Conservation (phyloP, 805 yeast genomes). For the Komagataella pastoris region DNA sequence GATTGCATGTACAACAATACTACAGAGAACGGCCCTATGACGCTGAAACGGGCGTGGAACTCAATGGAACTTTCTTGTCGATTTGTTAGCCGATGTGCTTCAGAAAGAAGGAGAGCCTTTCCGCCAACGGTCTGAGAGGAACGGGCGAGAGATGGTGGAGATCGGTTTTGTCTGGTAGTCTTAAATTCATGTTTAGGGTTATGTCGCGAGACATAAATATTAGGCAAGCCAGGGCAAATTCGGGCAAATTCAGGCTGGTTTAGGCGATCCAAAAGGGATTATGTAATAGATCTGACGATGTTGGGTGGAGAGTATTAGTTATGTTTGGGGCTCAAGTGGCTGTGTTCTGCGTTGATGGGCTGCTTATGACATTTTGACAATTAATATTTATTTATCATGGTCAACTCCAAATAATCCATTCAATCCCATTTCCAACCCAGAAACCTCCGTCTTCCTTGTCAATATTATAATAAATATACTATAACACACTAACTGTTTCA, state of each 20-base stretch:
- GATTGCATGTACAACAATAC: neutral
- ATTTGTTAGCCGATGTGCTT: neutral
- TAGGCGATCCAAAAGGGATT: neutral
- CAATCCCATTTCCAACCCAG: too few species aligned
- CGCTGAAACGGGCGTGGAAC: neutral
- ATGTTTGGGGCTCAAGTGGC: too few species aligned
- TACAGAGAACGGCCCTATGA: neutral
- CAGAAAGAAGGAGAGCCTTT: too few species aligned
- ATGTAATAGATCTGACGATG: constrained; percentile 7
- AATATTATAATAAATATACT: neutral
- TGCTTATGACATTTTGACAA: neutral
- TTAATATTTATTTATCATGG: neutral
- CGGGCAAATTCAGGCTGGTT: neutral
- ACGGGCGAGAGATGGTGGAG: too few species aligned
- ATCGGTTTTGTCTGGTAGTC: neutral
- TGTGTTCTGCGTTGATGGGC: too few species aligned
- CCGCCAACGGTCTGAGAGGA: too few species aligned
- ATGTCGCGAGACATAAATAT: neutral
- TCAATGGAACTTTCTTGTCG: neutral
- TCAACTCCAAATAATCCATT: too few species aligned
- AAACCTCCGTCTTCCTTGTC: too few species aligned
- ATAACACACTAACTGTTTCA: neutral
- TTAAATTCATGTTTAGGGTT: neutral
- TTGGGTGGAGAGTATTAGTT: constrained; percentile 10
- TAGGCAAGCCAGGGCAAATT: neutral